Base-by-base conservation (phyloP, 2,329 filamentous ascomycete genomes). In the Stromatinia cepivora region DNA sequence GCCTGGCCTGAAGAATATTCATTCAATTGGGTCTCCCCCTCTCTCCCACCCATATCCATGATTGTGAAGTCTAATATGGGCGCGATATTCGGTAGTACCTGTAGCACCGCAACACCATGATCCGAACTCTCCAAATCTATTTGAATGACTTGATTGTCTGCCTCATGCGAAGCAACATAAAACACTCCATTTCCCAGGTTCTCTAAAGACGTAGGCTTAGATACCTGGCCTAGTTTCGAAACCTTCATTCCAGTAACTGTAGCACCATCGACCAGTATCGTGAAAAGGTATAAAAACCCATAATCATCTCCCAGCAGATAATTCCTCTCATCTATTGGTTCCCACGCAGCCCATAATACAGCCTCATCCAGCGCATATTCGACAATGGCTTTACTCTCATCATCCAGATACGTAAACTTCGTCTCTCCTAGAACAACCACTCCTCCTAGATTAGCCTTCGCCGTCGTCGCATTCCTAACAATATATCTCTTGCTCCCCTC, bases 1-100 rank as follows among this genome's bases (percentile, higher is more conserved):
- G 95, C 94, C 80, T 99, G 94, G 0, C 95, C 95, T 0, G 94
- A 97, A 0, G 94, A 97, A 77, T 97, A 99, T 72, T 95, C 92
- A 76, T 95, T 96, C 4, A 90, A 91, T 70, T 92, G 89, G 11
- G 85, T 88, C 72, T 95, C 91, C 31, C 90, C 90, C 70, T 92
- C 90, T 69, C 92, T 86, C 74, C 93, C 94, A 0, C 94, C 94
- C 85, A 98, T 91, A 76, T 98, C 95, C 93, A 98, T 97, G 22
- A 99, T 88, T 0, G 92, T 90, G 75, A 99, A 97, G 78, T 99
- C 95, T 52, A 98, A 81, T 54, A 99, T 92, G 0, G 95, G 95
- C 0, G 92, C 93, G 75, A 98, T 92, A 77, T 97, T 99, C 4
- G 87, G 82, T 69, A 96, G 84, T 0, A 88, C 90, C 77, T 97